These are phyloP conservation scores for Scleroderma citrinum DNA, from an alignment of 768 basidiomycete species.

Conservation along the genomic window DNA sequence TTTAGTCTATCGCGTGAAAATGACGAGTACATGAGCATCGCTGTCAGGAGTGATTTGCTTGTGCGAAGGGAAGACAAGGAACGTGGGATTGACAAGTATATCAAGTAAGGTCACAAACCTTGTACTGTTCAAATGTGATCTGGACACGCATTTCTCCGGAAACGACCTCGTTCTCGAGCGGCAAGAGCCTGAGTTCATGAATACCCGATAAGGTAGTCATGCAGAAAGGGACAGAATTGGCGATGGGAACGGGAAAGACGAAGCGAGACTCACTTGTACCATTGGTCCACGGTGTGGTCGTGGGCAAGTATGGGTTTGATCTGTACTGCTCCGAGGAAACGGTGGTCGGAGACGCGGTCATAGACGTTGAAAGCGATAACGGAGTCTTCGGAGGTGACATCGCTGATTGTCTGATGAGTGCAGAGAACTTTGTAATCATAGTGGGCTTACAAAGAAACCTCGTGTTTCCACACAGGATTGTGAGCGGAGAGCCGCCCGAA, in stretches of 20 bases:
- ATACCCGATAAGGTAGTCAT: conserved; percentile 4
- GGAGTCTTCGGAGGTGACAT: conserved; percentile 86
- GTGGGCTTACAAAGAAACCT: conserved; percentile 87
- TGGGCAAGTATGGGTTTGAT: conserved; percentile 89
- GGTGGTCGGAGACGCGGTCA: conserved; percentile 79
- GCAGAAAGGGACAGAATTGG: conserved; percentile 8
- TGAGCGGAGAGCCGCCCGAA: conserved; percentile 66
- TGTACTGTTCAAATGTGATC: conserved; percentile 86
- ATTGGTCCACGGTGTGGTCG: conserved; percentile 92
- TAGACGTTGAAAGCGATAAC: conserved; percentile 86
- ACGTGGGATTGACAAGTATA: conserved; percentile 22
- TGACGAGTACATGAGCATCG: conserved; percentile 10
- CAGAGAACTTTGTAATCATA: conserved; percentile 7
- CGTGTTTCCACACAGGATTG: conserved; percentile 98
- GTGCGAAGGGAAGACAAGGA: conserved; percentile 20
- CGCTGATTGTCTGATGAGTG: conserved; percentile 47
- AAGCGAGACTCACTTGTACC: conserved; percentile 76
- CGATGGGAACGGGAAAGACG: conserved; percentile 11
- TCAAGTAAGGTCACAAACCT: conserved; percentile 41
- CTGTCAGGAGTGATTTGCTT: conserved; percentile 15
- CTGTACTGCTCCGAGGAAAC: conserved; percentile 87
- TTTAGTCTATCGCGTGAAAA: conserved; percentile 54
- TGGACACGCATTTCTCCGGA: conserved; percentile 94
- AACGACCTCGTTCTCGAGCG: conserved; percentile 75
- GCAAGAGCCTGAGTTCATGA: conserved; percentile 47